Conservation (phyloP, 805 yeast species). For the Saccharomycopsis sp. region DNA sequence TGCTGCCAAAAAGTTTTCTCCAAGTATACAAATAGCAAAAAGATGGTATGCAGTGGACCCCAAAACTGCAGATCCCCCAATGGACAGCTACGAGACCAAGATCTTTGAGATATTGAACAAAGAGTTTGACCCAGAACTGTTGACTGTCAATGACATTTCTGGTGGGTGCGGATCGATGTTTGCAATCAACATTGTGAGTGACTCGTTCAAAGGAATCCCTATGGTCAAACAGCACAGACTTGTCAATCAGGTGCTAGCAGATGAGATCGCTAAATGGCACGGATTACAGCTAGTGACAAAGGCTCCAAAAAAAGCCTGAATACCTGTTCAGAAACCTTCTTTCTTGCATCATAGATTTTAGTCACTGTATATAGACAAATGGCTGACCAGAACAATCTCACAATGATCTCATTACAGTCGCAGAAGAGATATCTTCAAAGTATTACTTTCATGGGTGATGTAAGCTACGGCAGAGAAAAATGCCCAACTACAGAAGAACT, state of each 20-base stretch:
- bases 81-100: conserved; percentile 19
- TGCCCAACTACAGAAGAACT: background rate
- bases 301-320: conserved; percentile 28
- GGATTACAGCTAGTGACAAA: conserved; percentile 83
- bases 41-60: conserved; percentile 17
- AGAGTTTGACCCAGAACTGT: conserved; percentile 13
- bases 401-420: too few relatives aligned
- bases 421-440: too few relatives aligned
- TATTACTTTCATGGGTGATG: background rate
- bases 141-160: conserved; percentile 18
- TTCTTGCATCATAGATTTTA: conserved; percentile 19
- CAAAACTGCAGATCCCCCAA: conserved; percentile 7
- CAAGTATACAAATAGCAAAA: background rate
- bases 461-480: background rate
- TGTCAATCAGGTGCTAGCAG: conserved; percentile 74
- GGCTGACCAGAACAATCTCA: too few relatives aligned
- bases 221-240: conserved; percentile 90
- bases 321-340: conserved; percentile 4
- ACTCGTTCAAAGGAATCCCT: conserved; percentile 67
- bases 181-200: conserved; percentile 71
- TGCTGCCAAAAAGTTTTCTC: background rate
- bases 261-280: conserved; percentile 89
- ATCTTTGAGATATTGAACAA: conserved; percentile 18
- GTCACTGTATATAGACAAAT: too few relatives aligned
- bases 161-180: conserved; percentile 98